Evolutionary conservation across 306 rosid genomes (phyloP), one percentile per base, ranked within the genome.

Genomic region (Cercis canadensis): DNA sequence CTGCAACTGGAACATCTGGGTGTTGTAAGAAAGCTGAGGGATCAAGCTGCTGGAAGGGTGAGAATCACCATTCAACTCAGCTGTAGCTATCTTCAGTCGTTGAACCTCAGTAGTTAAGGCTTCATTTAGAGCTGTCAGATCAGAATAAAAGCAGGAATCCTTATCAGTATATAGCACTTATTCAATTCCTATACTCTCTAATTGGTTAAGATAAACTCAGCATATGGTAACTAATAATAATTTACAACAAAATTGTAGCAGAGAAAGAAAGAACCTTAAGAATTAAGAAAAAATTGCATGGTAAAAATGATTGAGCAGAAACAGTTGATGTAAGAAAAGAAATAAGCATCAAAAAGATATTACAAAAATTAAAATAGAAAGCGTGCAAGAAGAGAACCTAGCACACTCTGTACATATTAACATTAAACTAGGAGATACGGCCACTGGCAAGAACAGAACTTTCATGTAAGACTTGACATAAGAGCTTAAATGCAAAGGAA

Each of bases 21-120:
- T 76, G 78, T 77, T 87, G 17, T 69, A 81, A 37, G 90, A 85
- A 81, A 75, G 83, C 71, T 84, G 91, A 0, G 77, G 72, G 54
- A 78, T 71, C 85, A 85, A 69, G 76, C 80, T 57, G 82, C 79
- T 82, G n/a, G 96, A 82, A 76, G 83, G 70, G 49, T 70, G 89
- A 7, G 89, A 82, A 2, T 92, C 94, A 1, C 88, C 90, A 11
- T 76, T 81, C 65, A 90, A 21, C 68, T 90, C 97, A 7, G 92
- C 70, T 3, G 93, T 87, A 36, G 97, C 93, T 29, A 93, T 33
- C 82, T 93, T 93, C 65, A 90, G 85, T 67, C 96, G 84, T 80
- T 88, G 98, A 71, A 93, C 98, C 80, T 93, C 98, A n/a, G 92
- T 74, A 5, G 96, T 93, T 46, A 93, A 78, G 18, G 98, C 96